Percentiles rank a stretch among this genome's conserved stretches.
Conservation (phyloP, 1,139 yeast genomes). For the Candida glucosophila region DNA sequence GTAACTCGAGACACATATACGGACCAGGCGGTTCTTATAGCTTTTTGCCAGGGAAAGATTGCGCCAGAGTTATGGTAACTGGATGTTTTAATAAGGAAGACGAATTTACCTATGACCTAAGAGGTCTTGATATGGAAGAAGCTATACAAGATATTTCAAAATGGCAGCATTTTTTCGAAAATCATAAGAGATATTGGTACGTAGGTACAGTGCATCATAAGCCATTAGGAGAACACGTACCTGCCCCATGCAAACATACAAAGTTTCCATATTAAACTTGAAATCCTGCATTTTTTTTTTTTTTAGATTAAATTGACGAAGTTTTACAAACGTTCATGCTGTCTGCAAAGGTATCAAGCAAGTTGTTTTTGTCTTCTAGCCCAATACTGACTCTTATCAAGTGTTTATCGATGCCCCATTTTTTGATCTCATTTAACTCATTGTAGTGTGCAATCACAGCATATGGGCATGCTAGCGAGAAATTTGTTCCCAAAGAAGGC, state of each 20-base stretch:
- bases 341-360: slow-evolving; percentile 29
- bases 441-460: slow-evolving; percentile 81
- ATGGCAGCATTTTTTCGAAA: slow-evolving; percentile 50
- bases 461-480: slow-evolving; percentile 88
- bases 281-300: neutral
- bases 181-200: slow-evolving; percentile 48
- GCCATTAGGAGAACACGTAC: slow-evolving; percentile 24
- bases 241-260: slow-evolving; percentile 27
- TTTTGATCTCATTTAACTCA: slow-evolving; percentile 73
- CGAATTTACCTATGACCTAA: slow-evolving; percentile 57
- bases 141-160: slow-evolving; percentile 18
- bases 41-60: slow-evolving; percentile 59
- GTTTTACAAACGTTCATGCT: slow-evolving; percentile 5
- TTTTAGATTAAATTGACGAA: neutral
- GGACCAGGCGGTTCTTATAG: slow-evolving; percentile 61
- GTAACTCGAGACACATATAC: slow-evolving; percentile 44
- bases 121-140: slow-evolving; percentile 44
- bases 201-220: slow-evolving; percentile 50
- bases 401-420: slow-evolving; percentile 79
- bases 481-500: slow-evolving; percentile 90
- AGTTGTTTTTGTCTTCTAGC: slow-evolving; percentile 49
- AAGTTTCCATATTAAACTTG: slow-evolving; percentile 21
- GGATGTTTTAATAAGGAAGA: slow-evolving; percentile 59
- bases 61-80: slow-evolving; percentile 68
- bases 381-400: slow-evolving; percentile 85